phyloP scores from a whole-genome alignment of 2,329 filamentous ascomycete species.

The Albophoma yamanashiensis region DNA sequence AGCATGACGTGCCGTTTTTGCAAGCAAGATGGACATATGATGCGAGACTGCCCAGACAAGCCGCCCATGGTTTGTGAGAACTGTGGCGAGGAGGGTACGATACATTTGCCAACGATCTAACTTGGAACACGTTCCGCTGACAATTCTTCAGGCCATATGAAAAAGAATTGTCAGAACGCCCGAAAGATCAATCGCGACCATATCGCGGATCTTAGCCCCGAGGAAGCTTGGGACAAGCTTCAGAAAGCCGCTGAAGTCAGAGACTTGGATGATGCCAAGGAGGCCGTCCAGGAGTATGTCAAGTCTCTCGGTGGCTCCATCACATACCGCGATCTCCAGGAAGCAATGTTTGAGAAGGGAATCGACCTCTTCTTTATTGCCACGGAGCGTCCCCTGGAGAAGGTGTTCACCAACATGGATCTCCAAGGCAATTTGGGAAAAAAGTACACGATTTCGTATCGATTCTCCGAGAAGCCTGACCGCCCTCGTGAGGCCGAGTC shows the following conservation, averaged over 20 bases:
- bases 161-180: slow-evolving; percentile 45
- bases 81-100: slow-evolving; percentile 48
- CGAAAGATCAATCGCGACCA: slow-evolving; percentile 45
- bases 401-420: slow-evolving; percentile 59
- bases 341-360: slow-evolving; percentile 41
- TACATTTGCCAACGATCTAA: neutral
- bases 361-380: slow-evolving; percentile 53
- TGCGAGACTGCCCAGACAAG: slow-evolving; percentile 52
- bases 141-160: slow-evolving; percentile 37
- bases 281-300: slow-evolving; percentile 47
- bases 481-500: slow-evolving; percentile 46
- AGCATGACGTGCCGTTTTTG: slow-evolving; percentile 32
- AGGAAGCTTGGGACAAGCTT: slow-evolving; percentile 49
- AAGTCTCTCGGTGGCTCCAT: slow-evolving; percentile 44
- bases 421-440: slow-evolving; percentile 57
- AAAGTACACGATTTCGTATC: slow-evolving; percentile 53
- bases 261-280: slow-evolving; percentile 54
- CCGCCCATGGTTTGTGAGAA: slow-evolving; percentile 47
- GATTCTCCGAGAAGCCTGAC: slow-evolving; percentile 45
- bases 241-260: slow-evolving; percentile 36
- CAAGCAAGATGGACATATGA: slow-evolving; percentile 40
- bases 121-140: slow-evolving; percentile 4
- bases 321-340: slow-evolving; percentile 51
- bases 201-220: slow-evolving; percentile 36
- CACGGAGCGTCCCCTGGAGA: slow-evolving; percentile 42